Base-by-base conservation (phyloP, 306 rosid species). In the Medicago ruthenica region DNA sequence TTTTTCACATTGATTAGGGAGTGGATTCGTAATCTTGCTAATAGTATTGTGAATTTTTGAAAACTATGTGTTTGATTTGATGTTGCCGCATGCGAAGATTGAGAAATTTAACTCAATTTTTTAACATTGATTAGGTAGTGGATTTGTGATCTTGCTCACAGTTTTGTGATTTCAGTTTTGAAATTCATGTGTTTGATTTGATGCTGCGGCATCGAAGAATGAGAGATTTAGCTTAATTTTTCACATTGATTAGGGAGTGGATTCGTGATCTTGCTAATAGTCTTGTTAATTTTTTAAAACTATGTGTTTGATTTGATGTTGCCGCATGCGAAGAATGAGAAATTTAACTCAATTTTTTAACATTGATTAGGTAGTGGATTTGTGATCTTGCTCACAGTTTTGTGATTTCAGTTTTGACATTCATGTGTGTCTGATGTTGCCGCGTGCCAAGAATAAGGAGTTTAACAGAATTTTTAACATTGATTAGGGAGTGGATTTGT, bases 351-450 rank as follows among this genome's bases (percentile, higher is more conserved):
- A 27, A 14, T 58, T 47, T 47, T 48, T 13, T 27, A 9, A 21
- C 10, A 6, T 64, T 58, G 67, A 0, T 27, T 27, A 27, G 34
- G 53, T 5, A 45, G 4, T 45, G 7, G 57, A 39, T 62, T 53
- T 10, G 42, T 73, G 79, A 77, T 70, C 62, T 73, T 36, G 7
- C 42, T 10, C 57, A 44, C 60, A 3, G 12, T 77, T 61, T 68
- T 39, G 10, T 62, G 10, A 15, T 34, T 20, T n/a, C 51, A 1
- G 2, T 54, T 59, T 14, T 0, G 0, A 57, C 21, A 24, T 8
- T 22, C 66, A 10, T 22, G 18, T 72, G 22, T 63, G n/a, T n/a
- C 3, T 40, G 14, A 27, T 27, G 34, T 3, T 27, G 34, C 34
- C 34, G 4, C 34, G 4, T 27, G 34, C 4, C 2, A 3, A 27